phyloP scores from a whole-genome alignment of 345 rosid genomes.

The Bruguiera parviflora region DNA sequence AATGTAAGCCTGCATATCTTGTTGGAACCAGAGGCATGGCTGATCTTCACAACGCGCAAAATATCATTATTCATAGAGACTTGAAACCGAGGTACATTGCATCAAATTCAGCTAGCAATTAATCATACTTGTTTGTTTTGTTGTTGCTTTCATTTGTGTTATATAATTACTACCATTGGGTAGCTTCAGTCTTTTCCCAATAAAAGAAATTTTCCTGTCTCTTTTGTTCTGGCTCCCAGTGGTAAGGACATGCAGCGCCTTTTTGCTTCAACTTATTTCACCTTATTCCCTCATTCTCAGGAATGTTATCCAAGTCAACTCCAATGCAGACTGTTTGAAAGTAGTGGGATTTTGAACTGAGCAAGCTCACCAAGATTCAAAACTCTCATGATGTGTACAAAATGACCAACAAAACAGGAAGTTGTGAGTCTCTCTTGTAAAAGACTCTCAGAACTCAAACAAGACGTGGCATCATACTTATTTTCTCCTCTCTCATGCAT shows the following conservation, averaged over 20 bases:
- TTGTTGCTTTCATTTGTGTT: too few relatives aligned
- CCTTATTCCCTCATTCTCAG: slow-evolving; percentile 35
- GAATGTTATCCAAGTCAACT: slow-evolving; percentile 93
- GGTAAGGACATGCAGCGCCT: neutral
- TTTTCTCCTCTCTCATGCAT: neutral
- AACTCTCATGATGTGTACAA: slow-evolving; percentile 94
- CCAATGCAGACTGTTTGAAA: slow-evolving; percentile 88
- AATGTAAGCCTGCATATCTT: too few relatives aligned
- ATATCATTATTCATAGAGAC: slow-evolving; percentile 90
- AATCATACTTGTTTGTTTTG: too few relatives aligned
- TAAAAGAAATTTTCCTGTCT: neutral
- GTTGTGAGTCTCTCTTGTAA: slow-evolving; percentile 59
- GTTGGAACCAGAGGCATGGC: slow-evolving; percentile 74
- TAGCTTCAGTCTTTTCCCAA: slow-evolving; percentile 2
- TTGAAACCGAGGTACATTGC: slow-evolving; percentile 77
- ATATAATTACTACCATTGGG: too few relatives aligned
- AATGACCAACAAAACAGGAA: slow-evolving; percentile 98
- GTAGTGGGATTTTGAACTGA: slow-evolving; percentile 95
- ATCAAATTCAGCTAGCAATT: neutral
- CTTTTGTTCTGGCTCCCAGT: neutral
- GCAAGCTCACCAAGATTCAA: slow-evolving; percentile 96
- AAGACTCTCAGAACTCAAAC: slow-evolving; percentile 1
- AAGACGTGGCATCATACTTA: slow-evolving; percentile 18
- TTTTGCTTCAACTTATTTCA: slow-evolving; percentile 3
- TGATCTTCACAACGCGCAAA: slow-evolving; percentile 93